These are phyloP conservation scores for Monilinia laxa DNA, from an alignment of 2,329 filamentous ascomycete species.

Conservation along the genomic window DNA sequence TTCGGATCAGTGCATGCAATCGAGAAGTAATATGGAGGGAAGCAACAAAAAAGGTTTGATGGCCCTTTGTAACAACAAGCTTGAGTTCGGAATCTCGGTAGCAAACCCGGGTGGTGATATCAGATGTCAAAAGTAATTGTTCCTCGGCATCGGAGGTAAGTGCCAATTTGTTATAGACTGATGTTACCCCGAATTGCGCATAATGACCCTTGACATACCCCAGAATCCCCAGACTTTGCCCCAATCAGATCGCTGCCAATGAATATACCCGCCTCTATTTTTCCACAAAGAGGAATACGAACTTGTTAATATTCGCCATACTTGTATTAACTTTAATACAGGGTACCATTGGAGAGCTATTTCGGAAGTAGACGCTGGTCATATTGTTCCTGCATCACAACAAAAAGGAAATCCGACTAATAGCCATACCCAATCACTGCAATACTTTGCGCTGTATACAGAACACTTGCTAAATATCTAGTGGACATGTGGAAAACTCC, in stretches of 20 bases:
- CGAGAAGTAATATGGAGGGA: neutral
- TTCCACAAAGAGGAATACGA: conserved; percentile 3
- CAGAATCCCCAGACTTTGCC: conserved; percentile 18
- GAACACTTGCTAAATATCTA: neutral
- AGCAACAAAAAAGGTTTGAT: neutral
- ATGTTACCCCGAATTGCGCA: conserved; percentile 12
- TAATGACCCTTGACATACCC: conserved; percentile 19
- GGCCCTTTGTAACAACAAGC: neutral
- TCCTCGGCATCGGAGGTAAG: conserved; percentile 13
- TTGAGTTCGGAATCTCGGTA: neutral
- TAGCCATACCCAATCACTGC: neutral
- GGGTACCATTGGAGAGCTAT: neutral
- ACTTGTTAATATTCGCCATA: neutral
- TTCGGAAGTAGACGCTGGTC: neutral
- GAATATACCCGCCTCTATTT: neutral
- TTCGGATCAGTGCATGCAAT: conserved; percentile 6
- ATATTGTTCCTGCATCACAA: conserved; percentile 14
- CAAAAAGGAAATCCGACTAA: neutral
- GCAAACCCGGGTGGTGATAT: neutral
- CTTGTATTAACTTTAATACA: neutral
- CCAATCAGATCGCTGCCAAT: conserved; percentile 6
- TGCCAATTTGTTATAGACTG: neutral
- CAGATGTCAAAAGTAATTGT: conserved; percentile 17
- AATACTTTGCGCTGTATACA: neutral
- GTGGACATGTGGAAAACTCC: neutral